These are phyloP conservation scores for Vitis hybrid DNA, from an alignment of 177 flowering plant genomes.

Conservation along the genomic window DNA sequence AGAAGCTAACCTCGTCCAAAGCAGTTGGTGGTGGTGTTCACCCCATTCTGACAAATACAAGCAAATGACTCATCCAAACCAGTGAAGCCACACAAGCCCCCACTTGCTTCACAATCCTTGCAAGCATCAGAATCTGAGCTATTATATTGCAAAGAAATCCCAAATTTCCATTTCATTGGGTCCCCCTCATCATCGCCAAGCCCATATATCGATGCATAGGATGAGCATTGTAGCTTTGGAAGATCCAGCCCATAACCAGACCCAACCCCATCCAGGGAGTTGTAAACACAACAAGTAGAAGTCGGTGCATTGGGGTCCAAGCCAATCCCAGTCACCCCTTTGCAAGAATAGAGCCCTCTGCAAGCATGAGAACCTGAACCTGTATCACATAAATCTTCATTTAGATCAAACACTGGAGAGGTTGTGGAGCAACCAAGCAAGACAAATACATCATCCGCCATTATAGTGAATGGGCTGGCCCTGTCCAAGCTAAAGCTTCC, in stretches of 20 bases:
- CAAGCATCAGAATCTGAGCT: constrained; percentile 37
- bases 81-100: constrained; percentile 56
- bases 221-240: constrained; percentile 73
- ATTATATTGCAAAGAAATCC: constrained; percentile 52
- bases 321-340: constrained; percentile 58
- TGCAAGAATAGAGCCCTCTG: constrained; percentile 61
- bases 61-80: constrained; percentile 39
- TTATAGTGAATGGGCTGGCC: constrained; percentile 40
- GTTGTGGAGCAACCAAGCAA: constrained; percentile 65
- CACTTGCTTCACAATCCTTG: constrained; percentile 51
- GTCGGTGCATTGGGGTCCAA: constrained; percentile 44
- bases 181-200: constrained; percentile 54
- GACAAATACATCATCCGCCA: constrained; percentile 36
- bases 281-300: constrained; percentile 65
- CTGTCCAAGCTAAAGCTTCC: constrained; percentile 61
- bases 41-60: constrained; percentile 52
- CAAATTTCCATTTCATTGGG: constrained; percentile 60
- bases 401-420: constrained; percentile 53
- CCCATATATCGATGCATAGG: constrained; percentile 53
- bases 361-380: constrained; percentile 58
- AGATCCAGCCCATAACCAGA: constrained; percentile 45
- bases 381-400: constrained; percentile 41
- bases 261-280: constrained; percentile 29
- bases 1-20: constrained; percentile 51
- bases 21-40: constrained; percentile 53